Conservation (phyloP, 192 early-diverging fungal species). For the Coemansia sp. region DNA sequence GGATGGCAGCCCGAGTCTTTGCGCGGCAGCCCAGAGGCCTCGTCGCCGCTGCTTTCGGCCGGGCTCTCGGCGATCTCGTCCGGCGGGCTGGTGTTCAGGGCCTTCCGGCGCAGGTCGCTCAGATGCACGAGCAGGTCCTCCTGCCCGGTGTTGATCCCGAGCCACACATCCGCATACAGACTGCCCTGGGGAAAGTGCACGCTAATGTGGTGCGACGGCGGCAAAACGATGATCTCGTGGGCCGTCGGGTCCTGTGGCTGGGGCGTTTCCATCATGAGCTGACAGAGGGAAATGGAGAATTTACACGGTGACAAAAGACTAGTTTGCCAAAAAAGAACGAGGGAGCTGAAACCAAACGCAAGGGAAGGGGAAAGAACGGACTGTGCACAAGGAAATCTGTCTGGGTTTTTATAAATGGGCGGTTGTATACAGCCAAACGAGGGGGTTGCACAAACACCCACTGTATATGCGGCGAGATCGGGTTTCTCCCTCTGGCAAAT, state of each 20-base stretch:
- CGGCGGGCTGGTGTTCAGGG: conserved; percentile 39
- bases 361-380: no score
- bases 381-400: no score
- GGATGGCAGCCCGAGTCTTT: conserved; percentile 34
- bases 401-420: no score
- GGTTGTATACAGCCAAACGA: no score
- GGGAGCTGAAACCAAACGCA: no score
- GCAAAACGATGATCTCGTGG: conserved; percentile 48
- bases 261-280: conserved; percentile 8
- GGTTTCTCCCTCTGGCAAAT: no score
- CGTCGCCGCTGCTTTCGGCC: conserved; percentile 1
- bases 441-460: no score
- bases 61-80: conserved; percentile 8
- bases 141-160: conserved; percentile 33
- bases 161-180: conserved; percentile 48
- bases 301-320: neutral
- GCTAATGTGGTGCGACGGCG: conserved; percentile 42
- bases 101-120: conserved; percentile 41
- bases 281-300: neutral
- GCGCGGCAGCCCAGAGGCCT: conserved; percentile 5
- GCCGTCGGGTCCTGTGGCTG: conserved; percentile 44
- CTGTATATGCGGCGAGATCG: no score
- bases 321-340: no score
- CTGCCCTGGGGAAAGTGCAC: conserved; percentile 47
- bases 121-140: conserved; percentile 41